phyloP scores from a whole-genome alignment of 2,329 filamentous ascomycete genomes.

The Penicillium crustosum region DNA sequence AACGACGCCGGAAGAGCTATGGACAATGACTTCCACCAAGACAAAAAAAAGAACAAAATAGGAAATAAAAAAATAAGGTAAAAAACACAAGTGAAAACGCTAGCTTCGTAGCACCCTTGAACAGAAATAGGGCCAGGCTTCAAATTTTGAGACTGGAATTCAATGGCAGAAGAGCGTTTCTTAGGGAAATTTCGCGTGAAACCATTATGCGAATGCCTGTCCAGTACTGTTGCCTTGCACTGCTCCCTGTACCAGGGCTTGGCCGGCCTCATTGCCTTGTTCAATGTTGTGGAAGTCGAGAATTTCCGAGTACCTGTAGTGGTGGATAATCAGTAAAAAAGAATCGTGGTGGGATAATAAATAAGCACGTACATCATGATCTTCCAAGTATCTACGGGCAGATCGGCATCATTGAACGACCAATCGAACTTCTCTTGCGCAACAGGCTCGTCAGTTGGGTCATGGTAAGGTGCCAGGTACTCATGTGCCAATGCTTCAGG shows the following conservation, averaged over 20 bases:
- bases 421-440: constrained; percentile 98
- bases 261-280: constrained; percentile 37
- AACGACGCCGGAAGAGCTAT: constrained; percentile 29
- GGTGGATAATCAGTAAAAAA: constrained; percentile 11
- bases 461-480: constrained; percentile 94
- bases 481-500: constrained; percentile 83
- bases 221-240: constrained; percentile 18
- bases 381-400: constrained; percentile 99
- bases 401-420: constrained; percentile 98
- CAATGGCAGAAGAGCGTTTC: constrained; percentile 5
- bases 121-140: constrained; percentile 22
- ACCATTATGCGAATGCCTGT: constrained; percentile 30
- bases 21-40: constrained; percentile 24
- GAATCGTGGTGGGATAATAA: background rate
- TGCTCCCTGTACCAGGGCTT: constrained; percentile 30
- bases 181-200: constrained; percentile 1
- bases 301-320: constrained; percentile 94
- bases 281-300: constrained; percentile 98
- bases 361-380: constrained; percentile 86
- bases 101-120: constrained; percentile 19
- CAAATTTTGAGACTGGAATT: constrained; percentile 16
- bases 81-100: constrained; percentile 8
- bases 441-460: constrained; percentile 92
- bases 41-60: constrained; percentile 18
- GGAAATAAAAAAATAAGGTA: constrained; percentile 7